Evolutionary conservation across 192 early-diverging fungal species (phyloP).

Genomic region (Diversispora epigaea): DNA sequence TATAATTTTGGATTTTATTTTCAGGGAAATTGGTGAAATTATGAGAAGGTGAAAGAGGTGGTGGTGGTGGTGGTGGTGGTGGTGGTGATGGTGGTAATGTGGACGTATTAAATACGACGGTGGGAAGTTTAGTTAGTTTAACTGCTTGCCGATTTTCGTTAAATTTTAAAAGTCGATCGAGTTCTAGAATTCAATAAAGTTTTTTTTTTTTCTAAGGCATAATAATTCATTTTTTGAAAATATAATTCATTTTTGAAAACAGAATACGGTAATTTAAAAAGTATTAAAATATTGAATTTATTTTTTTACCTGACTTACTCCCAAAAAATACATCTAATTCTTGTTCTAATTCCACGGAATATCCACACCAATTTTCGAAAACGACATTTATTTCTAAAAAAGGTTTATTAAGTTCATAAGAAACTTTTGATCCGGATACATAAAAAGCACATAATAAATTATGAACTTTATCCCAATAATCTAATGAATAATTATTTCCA

Average conservation of each 20-base stretch:
- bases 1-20: slow-evolving; percentile 34
- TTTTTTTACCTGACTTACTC: slow-evolving; percentile 39
- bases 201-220: too few relatives aligned
- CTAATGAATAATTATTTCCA: background rate
- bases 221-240: background rate
- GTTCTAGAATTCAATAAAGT: too few relatives aligned
- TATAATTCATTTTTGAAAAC: background rate
- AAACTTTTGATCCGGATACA: slow-evolving; percentile 47
- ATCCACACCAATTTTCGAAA: slow-evolving; percentile 61
- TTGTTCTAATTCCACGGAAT: slow-evolving; percentile 47
- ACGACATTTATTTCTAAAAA: slow-evolving; percentile 59
- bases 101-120: too few relatives aligned
- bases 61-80: background rate
- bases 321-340: slow-evolving; percentile 47
- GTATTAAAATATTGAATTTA: background rate
- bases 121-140: too few relatives aligned
- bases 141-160: too few relatives aligned
- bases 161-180: too few relatives aligned
- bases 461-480: slow-evolving; percentile 6
- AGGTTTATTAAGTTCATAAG: slow-evolving; percentile 40
- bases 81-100: background rate
- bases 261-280: background rate
- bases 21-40: background rate
- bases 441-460: slow-evolving; percentile 44
- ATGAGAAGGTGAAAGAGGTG: background rate